phyloP scores from a whole-genome alignment of 2,329 filamentous ascomycete genomes.

The Thielaviopsis ethacetica region DNA sequence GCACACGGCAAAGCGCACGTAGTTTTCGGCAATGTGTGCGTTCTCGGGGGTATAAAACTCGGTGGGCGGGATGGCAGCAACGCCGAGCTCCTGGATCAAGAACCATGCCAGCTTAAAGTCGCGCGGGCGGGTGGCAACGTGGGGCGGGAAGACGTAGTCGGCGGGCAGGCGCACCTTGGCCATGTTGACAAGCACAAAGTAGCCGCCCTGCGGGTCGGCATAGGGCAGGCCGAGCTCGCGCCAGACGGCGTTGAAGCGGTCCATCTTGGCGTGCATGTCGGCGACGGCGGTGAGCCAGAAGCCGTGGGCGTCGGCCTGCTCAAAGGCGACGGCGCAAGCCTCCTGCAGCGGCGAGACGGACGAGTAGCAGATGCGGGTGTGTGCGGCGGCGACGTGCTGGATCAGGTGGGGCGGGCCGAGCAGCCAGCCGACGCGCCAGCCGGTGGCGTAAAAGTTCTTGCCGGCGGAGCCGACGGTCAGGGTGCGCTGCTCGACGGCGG shows the following conservation, averaged over 20 bases:
- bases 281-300: slow-evolving; percentile 76
- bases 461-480: slow-evolving; percentile 90
- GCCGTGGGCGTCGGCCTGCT: slow-evolving; percentile 64
- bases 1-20: slow-evolving; percentile 88
- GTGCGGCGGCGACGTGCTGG: slow-evolving; percentile 79
- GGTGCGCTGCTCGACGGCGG: slow-evolving; percentile 74
- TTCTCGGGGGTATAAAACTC: slow-evolving; percentile 90
- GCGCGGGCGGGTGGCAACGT: slow-evolving; percentile 70
- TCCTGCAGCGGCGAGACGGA: slow-evolving; percentile 89
- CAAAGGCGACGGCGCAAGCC: slow-evolving; percentile 84
- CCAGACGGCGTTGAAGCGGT: slow-evolving; percentile 70
- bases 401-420: slow-evolving; percentile 81
- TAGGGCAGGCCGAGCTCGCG: slow-evolving; percentile 62
- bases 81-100: slow-evolving; percentile 86
- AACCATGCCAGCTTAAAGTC: slow-evolving; percentile 97
- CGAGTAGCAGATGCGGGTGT: slow-evolving; percentile 92
- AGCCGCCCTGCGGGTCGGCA: slow-evolving; percentile 87
- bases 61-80: slow-evolving; percentile 88
- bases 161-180: slow-evolving; percentile 68
- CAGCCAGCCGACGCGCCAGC: slow-evolving; percentile 90
- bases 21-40: slow-evolving; percentile 75
- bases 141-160: slow-evolving; percentile 74
- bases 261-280: slow-evolving; percentile 84
- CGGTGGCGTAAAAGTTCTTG: slow-evolving; percentile 97
- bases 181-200: slow-evolving; percentile 94